Conservation (phyloP, 2,329 filamentous ascomycete genomes). For the Phoma herbarum region DNA sequence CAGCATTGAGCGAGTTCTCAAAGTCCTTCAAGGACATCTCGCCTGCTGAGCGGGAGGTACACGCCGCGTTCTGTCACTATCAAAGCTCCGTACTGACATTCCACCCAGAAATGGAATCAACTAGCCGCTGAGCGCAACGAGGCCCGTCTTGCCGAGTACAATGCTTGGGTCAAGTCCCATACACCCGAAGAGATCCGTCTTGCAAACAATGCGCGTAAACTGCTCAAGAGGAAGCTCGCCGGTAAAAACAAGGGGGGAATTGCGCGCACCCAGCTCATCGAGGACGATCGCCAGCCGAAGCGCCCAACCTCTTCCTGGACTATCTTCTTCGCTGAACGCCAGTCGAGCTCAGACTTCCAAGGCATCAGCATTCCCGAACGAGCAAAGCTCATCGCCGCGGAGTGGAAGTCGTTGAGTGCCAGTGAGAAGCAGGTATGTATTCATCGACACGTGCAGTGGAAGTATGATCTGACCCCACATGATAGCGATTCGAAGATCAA, state of each 20-base stretch:
- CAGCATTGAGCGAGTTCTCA: constrained; percentile 3
- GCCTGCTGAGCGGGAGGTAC: constrained; percentile 50
- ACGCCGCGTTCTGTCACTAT: background rate
- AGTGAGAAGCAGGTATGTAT: constrained; percentile 59
- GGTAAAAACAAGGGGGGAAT: constrained; percentile 14
- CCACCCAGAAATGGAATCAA: constrained; percentile 62
- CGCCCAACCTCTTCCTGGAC: constrained; percentile 50
- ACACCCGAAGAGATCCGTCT: constrained; percentile 65
- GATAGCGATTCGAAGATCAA: constrained; percentile 43
- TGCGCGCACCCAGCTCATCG: constrained; percentile 46
- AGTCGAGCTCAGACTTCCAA: constrained; percentile 60
- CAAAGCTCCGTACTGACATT: constrained; percentile 11
- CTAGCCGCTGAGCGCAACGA: constrained; percentile 58
- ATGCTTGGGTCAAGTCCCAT: constrained; percentile 64
- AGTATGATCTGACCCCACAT: constrained; percentile 33
- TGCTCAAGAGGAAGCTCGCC: constrained; percentile 40
- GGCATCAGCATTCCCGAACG: constrained; percentile 55
- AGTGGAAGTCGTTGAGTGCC: constrained; percentile 59
- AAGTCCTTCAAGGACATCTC: constrained; percentile 39
- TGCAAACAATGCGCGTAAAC: constrained; percentile 66
- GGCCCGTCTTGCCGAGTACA: constrained; percentile 56
- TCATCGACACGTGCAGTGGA: background rate
- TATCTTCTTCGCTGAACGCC: constrained; percentile 58
- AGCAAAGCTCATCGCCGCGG: constrained; percentile 52
- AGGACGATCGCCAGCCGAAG: constrained; percentile 65